phyloP scores from a whole-genome alignment of 2,329 filamentous ascomycete genomes.

The Sphaerostilbella broomeana region DNA sequence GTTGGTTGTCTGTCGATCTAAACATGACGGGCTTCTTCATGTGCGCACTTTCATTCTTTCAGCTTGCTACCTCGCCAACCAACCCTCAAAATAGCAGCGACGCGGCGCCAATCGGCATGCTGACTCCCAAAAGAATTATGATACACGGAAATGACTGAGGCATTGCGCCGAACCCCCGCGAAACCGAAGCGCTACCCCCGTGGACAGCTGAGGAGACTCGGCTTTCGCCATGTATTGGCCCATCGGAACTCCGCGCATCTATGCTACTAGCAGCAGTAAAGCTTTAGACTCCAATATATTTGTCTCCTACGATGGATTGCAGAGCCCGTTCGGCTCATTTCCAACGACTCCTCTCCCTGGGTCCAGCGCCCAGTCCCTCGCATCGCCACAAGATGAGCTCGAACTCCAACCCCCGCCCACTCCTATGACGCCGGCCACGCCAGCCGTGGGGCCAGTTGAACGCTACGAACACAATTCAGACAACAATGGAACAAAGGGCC shows the following conservation, averaged over 20 bases:
- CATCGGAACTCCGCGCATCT: slow-evolving; percentile 75
- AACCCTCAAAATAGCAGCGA: slow-evolving; percentile 3
- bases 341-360: slow-evolving; percentile 11
- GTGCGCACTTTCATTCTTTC: not conserved
- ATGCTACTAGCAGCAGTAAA: slow-evolving; percentile 66
- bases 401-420: slow-evolving; percentile 35
- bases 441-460: slow-evolving; percentile 53
- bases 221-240: slow-evolving; percentile 77
- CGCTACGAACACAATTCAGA: slow-evolving; percentile 36
- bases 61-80: slow-evolving; percentile 3
- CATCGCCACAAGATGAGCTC: slow-evolving; percentile 28
- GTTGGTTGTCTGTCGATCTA: too few relatives aligned
- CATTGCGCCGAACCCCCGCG: slow-evolving; percentile 6
- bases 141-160: slow-evolving; percentile 9
- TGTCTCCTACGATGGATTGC: slow-evolving; percentile 56
- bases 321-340: slow-evolving; percentile 27
- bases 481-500: slow-evolving; percentile 3
- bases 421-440: slow-evolving; percentile 50
- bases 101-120: slow-evolving; percentile 6
- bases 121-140: slow-evolving; percentile 2
- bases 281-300: slow-evolving; percentile 43
- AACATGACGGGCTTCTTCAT: too few relatives aligned
- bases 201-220: slow-evolving; percentile 21
- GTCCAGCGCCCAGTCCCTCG: slow-evolving; percentile 18
- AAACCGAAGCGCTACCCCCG: slow-evolving; percentile 13